These are phyloP conservation scores for Suillus lakei DNA, from an alignment of 768 basidiomycete genomes.

Conservation along the genomic window DNA sequence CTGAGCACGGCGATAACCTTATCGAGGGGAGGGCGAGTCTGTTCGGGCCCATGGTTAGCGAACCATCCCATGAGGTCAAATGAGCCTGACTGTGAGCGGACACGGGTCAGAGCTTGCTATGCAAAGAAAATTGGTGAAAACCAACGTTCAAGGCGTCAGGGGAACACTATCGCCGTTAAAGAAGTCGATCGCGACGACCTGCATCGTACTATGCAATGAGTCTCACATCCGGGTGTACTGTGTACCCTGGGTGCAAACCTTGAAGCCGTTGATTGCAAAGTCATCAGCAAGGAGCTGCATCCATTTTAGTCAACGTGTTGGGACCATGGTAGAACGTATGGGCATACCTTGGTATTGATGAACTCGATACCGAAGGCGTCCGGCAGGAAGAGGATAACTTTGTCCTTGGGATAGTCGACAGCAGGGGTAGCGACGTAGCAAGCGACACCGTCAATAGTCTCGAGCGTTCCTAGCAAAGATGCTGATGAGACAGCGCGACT, in stretches of 20 bases:
- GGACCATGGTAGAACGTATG: neutral
- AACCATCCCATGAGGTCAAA: constrained; percentile 53
- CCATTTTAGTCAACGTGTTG: neutral
- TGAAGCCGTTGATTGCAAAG: constrained; percentile 47
- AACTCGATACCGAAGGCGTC: constrained; percentile 58
- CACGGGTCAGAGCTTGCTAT: neutral
- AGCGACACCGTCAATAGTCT: constrained; percentile 50
- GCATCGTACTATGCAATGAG: constrained; percentile 1
- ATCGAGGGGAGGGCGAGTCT: constrained; percentile 56
- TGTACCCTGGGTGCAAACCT: constrained; percentile 13
- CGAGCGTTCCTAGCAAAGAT: constrained; percentile 46
- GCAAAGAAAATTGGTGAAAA: neutral
- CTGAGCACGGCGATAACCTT: constrained; percentile 62
- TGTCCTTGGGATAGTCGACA: constrained; percentile 54
- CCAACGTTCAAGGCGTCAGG: constrained; percentile 20
- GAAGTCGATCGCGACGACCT: constrained; percentile 41
- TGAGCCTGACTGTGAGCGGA: constrained; percentile 20
- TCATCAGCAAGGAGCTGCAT: constrained; percentile 36
- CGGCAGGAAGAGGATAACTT: constrained; percentile 57
- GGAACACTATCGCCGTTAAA: constrained; percentile 41
- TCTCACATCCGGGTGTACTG: neutral
- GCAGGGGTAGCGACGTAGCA: constrained; percentile 60
- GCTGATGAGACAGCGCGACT: neutral
- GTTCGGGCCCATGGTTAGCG: constrained; percentile 39
- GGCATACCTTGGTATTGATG: constrained; percentile 47